Conservation (phyloP, 768 basidiomycete species). For the Agrocybe praecox region DNA sequence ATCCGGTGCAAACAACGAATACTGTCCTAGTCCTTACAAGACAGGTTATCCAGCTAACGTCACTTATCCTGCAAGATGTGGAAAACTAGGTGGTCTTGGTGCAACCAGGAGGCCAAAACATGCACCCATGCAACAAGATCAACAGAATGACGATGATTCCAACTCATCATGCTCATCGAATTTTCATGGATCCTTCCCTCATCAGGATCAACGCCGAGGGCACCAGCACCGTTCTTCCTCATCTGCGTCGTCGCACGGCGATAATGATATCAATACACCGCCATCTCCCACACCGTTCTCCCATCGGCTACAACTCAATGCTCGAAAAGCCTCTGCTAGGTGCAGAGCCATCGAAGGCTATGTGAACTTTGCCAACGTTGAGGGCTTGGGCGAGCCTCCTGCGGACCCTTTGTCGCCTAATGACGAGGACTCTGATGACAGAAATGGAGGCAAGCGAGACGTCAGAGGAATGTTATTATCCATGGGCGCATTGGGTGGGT, state of each 20-base stretch:
- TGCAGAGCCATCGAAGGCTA: slow-evolving; percentile 62
- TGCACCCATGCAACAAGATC: neutral
- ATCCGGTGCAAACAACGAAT: no score
- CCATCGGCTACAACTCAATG: slow-evolving; percentile 53
- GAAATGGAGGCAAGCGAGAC: no score
- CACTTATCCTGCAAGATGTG: neutral
- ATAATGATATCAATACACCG: neutral
- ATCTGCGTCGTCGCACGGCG: neutral
- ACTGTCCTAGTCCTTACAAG: no score
- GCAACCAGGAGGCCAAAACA: slow-evolving; percentile 5
- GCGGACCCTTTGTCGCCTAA: slow-evolving; percentile 11
- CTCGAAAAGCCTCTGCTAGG: slow-evolving; percentile 57
- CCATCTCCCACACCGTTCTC: neutral
- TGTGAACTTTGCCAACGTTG: slow-evolving; percentile 67
- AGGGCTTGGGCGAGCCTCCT: slow-evolving; percentile 66
- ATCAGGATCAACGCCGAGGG: neutral
- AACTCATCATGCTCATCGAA: neutral
- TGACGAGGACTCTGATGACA: neutral
- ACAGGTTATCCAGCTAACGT: slow-evolving; percentile 7
- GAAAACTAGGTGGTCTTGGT: neutral
- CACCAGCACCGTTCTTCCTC: neutral
- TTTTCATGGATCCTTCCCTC: no score
- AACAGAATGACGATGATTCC: neutral
- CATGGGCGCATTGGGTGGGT: neutral
- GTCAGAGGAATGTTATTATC: no score